Evolutionary conservation across 106 monocot genomes (phyloP), one percentile per base, ranked within the genome.

Genomic region (Posidonia australis): DNA sequence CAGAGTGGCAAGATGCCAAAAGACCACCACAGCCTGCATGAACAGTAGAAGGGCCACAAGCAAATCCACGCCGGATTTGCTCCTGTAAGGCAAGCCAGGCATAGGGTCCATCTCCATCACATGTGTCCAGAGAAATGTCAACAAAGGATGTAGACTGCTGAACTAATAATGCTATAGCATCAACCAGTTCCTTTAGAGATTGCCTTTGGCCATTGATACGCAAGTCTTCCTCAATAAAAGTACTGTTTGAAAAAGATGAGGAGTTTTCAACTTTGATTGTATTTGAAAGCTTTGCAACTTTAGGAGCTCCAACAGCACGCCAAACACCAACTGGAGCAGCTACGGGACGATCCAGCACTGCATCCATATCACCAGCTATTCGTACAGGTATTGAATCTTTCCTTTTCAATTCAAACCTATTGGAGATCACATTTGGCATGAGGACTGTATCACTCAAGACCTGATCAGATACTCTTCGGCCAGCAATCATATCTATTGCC

Each of bases 21-120:
- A 94, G 66, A 58, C 94, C 94, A 74, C 94, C 90, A 80, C 94
- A 94, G 30, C 94, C 94, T 56, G 94, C 86, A 86, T 94, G 90
- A 63, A 80, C 77, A 86, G 79, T 73, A 60, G 84, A 82, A 51
- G 94, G 94, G 58, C 86, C 90, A 74, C 94, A 96, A 22, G 83
- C 76, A 67, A 96, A 90, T 23, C 82, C 84, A 32, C 94, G 84
- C 55, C 86, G 77, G 45, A 59, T 59, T 66, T 96, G 94, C 76
- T 96, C 94, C 44, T 96, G 73, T 53, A 87, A 67, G 46, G 90
- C 86, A 68, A 96, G 89, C 84, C 77, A 90, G 47, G 46, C 71
- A 71, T 78, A 96, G 14, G 90, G 72, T 46, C 90, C 86, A 67
- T 84, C 84, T 36, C 78, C 82, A 72, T 80, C 80, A 80, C 63